These are phyloP conservation scores for Spergularia marina DNA, from an alignment of 148 eudicot species.

Conservation along the genomic window DNA sequence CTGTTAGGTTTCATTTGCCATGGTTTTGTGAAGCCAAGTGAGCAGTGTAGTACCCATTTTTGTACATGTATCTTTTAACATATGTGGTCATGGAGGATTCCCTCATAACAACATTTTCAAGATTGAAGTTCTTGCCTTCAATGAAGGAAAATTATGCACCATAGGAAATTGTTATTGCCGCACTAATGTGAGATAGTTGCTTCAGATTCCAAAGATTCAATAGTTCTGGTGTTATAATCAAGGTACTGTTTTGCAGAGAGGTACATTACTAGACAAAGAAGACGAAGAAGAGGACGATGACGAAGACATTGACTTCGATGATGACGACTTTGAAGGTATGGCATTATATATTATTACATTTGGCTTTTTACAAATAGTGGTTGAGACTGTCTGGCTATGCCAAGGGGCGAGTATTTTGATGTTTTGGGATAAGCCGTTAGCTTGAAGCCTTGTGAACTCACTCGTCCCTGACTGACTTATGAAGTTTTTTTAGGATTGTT, in stretches of 20 bases:
- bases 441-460: background rate
- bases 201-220: background rate
- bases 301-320: slow-evolving; percentile 83
- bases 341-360: background rate
- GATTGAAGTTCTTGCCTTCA: too few species aligned
- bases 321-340: slow-evolving; percentile 84
- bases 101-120: too few species aligned
- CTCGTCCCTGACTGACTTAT: background rate
- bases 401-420: background rate
- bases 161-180: background rate
- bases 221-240: background rate
- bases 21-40: too few species aligned
- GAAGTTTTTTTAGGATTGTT: background rate
- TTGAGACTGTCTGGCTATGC: background rate
- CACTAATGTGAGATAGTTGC: background rate
- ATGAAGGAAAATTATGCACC: too few species aligned
- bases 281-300: slow-evolving; percentile 66
- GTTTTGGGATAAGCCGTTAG: background rate
- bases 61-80: too few species aligned
- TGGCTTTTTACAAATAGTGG: background rate
- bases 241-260: slow-evolving; percentile 37
- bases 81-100: too few species aligned
- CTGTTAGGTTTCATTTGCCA: too few species aligned
- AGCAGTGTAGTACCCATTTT: too few species aligned
- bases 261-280: slow-evolving; percentile 42